These are phyloP conservation scores for Torrubiella hemipterigena DNA, from an alignment of 2,329 filamentous ascomycete species.

Conservation along the genomic window DNA sequence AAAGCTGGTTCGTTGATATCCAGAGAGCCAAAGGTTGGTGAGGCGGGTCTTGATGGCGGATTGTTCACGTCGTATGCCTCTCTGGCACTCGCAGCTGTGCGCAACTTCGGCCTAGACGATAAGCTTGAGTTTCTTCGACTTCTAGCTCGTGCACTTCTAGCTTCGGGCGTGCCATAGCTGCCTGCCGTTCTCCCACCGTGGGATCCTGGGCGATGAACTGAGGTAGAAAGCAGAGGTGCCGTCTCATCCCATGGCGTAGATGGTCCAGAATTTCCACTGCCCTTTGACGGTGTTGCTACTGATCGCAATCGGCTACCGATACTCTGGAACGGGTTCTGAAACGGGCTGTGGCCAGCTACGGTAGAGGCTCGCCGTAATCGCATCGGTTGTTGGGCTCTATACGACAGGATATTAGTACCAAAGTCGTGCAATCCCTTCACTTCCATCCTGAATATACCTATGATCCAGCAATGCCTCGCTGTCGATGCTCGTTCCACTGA, in stretches of 20 bases:
- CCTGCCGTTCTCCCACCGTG: conserved; percentile 12
- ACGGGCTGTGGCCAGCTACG: conserved; percentile 22
- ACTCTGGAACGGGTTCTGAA: conserved; percentile 19
- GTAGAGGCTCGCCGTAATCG: conserved; percentile 51
- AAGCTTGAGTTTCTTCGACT: conserved; percentile 37
- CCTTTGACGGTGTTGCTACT: conserved; percentile 23
- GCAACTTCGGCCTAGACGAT: conserved; percentile 35
- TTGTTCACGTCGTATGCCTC: conserved; percentile 55
- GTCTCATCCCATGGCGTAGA: conserved; percentile 33
- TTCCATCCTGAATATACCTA: conserved; percentile 36
- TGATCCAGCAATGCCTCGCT: conserved; percentile 84
- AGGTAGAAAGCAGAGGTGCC: conserved; percentile 39
- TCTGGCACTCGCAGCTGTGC: conserved; percentile 17
- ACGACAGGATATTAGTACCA: conserved; percentile 5
- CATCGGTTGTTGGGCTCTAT: conserved; percentile 47
- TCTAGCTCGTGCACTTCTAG: conserved; percentile 16
- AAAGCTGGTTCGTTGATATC: conserved; percentile 44
- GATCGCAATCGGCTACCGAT: conserved; percentile 22
- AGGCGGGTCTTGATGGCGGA: conserved; percentile 54
- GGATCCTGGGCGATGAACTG: conserved; percentile 11
- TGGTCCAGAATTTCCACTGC: conserved; percentile 37
- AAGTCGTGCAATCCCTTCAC: conserved; percentile 6
- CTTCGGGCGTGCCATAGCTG: conserved; percentile 32
- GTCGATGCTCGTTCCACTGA: conserved; percentile 79
- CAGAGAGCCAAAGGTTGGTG: conserved; percentile 38